These are phyloP conservation scores for Kwoniella botswanensis DNA, from an alignment of 768 basidiomycete species.

Conservation along the genomic window DNA sequence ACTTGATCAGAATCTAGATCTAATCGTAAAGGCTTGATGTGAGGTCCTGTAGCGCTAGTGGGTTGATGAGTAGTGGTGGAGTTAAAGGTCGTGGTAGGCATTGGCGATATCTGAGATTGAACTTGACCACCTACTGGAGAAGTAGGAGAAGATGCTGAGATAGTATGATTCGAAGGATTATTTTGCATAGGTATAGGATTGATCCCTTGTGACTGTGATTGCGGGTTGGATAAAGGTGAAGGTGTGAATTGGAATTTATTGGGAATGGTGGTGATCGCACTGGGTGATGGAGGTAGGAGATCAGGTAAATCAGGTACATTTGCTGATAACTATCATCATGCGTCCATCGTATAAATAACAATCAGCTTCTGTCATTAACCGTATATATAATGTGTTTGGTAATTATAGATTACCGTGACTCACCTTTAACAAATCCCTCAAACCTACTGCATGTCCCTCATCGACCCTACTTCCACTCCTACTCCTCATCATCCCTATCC, in stretches of 20 bases:
- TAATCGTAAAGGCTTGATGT: slow-evolving; percentile 73
- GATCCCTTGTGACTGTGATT: slow-evolving; percentile 8
- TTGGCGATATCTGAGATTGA: slow-evolving; percentile 4
- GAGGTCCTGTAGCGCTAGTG: slow-evolving; percentile 36
- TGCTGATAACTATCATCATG: slow-evolving; percentile 37
- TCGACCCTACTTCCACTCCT: slow-evolving; percentile 49
- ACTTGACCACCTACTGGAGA: not conserved
- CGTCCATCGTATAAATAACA: no score
- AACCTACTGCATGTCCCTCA: slow-evolving; percentile 28
- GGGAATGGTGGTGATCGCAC: slow-evolving; percentile 28
- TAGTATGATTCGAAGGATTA: slow-evolving; percentile 6
- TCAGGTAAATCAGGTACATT: slow-evolving; percentile 48
- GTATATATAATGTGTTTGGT: not conserved
- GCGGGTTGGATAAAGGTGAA: slow-evolving; percentile 40
- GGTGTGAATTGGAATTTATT: slow-evolving; percentile 50
- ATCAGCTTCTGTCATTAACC: no score
- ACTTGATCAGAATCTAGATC: slow-evolving; percentile 67
- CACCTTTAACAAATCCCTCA: slow-evolving; percentile 54
- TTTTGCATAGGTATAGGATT: not conserved
- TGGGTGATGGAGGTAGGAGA: slow-evolving; percentile 49
- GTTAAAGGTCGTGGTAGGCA: not conserved
- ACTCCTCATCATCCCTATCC: slow-evolving; percentile 40
- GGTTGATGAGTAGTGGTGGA: not conserved
- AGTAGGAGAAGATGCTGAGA: slow-evolving; percentile 14
- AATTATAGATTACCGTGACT: slow-evolving; percentile 6